These are phyloP conservation scores for Leccinum uliginosum DNA, from an alignment of 768 basidiomycete species.

Conservation along the genomic window DNA sequence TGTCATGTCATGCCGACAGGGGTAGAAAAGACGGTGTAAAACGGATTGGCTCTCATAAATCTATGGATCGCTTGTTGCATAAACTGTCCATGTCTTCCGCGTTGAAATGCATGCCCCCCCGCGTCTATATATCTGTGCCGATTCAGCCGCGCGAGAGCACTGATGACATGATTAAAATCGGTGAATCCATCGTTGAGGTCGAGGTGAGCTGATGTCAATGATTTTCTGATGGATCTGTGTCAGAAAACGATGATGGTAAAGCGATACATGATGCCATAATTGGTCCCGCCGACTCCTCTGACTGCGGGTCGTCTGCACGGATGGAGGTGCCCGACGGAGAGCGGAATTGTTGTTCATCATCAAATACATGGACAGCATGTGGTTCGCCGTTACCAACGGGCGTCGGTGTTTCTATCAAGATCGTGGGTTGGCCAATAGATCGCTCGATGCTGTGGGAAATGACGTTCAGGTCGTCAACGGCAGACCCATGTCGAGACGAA, in stretches of 20 bases:
- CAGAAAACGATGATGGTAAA: conserved; percentile 27
- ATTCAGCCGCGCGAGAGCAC: conserved; percentile 7
- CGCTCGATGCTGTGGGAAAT: conserved; percentile 26
- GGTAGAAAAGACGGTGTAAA: conserved; percentile 15
- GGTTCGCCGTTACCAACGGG: conserved; percentile 10
- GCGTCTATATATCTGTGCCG: conserved; percentile 12
- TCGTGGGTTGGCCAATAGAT: conserved; percentile 13
- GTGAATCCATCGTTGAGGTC: conserved; percentile 36
- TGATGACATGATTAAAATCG: conserved; percentile 8
- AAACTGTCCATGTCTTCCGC: conserved; percentile 21
- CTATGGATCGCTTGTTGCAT: conserved; percentile 18
- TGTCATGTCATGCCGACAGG: conserved; percentile 8
- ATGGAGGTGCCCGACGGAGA: background rate
- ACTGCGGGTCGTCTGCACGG: conserved; percentile 5
- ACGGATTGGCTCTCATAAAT: conserved; percentile 17
- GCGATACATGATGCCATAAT: conserved; percentile 18
- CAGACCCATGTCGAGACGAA: conserved; percentile 25
- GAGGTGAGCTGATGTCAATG: conserved; percentile 39
- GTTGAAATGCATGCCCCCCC: conserved; percentile 12
- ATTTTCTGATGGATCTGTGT: conserved; percentile 19
- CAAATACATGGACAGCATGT: conserved; percentile 5
- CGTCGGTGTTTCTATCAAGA: conserved; percentile 13
- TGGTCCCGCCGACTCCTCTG: conserved; percentile 9
- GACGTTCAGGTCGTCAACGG: conserved; percentile 27
- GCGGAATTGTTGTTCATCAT: conserved; percentile 13